Base-by-base conservation (phyloP, 2,329 filamentous ascomycete species). In the Orbilia javanica region DNA sequence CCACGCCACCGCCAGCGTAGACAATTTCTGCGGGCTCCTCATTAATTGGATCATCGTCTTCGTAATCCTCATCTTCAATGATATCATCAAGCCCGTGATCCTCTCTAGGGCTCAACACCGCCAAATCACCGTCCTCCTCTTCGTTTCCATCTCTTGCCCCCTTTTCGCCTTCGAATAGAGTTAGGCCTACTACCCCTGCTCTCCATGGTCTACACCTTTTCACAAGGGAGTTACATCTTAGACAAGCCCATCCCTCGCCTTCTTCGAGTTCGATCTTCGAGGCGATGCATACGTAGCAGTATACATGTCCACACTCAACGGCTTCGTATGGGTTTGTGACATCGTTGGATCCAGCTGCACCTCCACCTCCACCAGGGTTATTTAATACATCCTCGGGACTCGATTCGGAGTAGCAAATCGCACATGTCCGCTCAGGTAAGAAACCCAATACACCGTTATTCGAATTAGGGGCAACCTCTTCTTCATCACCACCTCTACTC, bases 311-410 rank as follows among this genome's bases (percentile, higher is more conserved):
- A 82, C 96, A 99, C 0, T 93, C 91, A 1, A 94, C 89, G 0
- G 94, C 90, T 85, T 97, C 93, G 83, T 99, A 99, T 0, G 96
- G 94, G 83, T 98, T 99, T 3, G 95, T 97, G 79, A 98, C 91
- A 82, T 98, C 96, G 94, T 97, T 80, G 94, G 92, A 5, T 93
- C 92, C 18, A 2, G 80, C 79, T 2, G 80, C 80, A 52, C 79
- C 80, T 5, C 77, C 74, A 4, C 69, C 79, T 0, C 71, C 69
- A 4, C 67, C 64, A 11, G 68, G 66, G 29, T 70, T 79, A 25
- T 79, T 80, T 6, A 76, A 71, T 0, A 76, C 65, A 27, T 77
- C 73, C 6, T 80, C 79, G 0, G 79, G 78, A 44, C 80, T 81
- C 8, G 81, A 81, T 34, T 97, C 94, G 82, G 94, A 90, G 84